Evolutionary conservation across 2,329 filamentous ascomycete genomes (phyloP).

Genomic region (Drechslerella coelobrocha): DNA sequence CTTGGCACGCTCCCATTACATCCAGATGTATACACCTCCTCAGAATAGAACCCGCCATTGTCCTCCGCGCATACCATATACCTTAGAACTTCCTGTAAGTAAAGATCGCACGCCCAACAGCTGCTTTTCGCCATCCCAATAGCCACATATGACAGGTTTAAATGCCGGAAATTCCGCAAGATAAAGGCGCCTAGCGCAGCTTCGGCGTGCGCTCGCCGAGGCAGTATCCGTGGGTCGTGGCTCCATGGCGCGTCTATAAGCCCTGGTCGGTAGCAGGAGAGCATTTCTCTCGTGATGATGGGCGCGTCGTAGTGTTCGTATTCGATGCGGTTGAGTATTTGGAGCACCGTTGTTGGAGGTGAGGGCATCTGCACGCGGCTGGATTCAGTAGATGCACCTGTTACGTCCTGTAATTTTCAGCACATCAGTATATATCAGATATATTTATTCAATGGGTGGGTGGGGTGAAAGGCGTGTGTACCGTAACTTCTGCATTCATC

Average conservation of each 20-base stretch:
- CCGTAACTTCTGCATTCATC: neutral
- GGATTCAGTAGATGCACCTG: neutral
- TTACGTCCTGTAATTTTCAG: neutral
- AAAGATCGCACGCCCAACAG: slow-evolving; percentile 34
- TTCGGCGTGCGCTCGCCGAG: slow-evolving; percentile 15
- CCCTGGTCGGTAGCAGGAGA: neutral
- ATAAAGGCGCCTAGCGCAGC: slow-evolving; percentile 6
- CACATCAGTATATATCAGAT: neutral
- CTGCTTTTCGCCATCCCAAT: neutral
- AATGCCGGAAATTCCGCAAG: neutral
- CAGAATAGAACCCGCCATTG: slow-evolving; percentile 1
- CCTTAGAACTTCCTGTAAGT: neutral
- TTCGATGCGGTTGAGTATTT: slow-evolving; percentile 21
- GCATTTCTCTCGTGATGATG: neutral
- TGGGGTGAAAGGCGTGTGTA: too few relatives aligned
- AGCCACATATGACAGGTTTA: slow-evolving; percentile 18
- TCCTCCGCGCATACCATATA: neutral
- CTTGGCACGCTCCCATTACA: slow-evolving; percentile 13
- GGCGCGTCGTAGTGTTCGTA: neutral
- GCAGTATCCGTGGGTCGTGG: neutral
- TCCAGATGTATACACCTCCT: slow-evolving; percentile 10
- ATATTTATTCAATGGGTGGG: too few relatives aligned
- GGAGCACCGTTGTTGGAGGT: neutral
- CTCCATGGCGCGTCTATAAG: slow-evolving; percentile 8
- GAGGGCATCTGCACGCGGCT: neutral